These are phyloP conservation scores for Geranium brycei DNA, from an alignment of 345 rosid genomes.

Conservation along the genomic window DNA sequence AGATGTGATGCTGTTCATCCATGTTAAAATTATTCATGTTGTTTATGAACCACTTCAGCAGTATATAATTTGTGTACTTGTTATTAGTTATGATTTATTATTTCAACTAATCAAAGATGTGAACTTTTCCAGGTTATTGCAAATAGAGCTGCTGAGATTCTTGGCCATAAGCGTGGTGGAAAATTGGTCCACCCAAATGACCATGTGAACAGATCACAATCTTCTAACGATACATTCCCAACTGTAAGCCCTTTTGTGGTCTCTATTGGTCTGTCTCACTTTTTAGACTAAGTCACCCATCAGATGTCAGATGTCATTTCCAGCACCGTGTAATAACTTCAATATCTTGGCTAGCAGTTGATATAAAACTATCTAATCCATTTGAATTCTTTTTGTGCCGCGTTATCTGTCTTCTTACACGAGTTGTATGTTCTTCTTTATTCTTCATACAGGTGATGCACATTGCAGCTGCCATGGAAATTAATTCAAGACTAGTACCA, in stretches of 20 bases:
- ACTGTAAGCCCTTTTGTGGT: conserved; percentile 40
- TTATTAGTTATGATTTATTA: background rate
- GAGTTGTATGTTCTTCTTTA: background rate
- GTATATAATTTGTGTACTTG: background rate
- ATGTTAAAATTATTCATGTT: no score
- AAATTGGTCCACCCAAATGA: conserved; percentile 94
- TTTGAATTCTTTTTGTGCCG: no score
- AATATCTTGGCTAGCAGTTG: no score
- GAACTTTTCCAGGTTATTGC: conserved; percentile 61
- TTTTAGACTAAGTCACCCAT: background rate
- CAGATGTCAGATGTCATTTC: background rate
- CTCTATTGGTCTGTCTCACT: background rate
- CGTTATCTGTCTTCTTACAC: background rate
- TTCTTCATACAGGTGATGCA: conserved; percentile 69
- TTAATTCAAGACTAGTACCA: conserved; percentile 74
- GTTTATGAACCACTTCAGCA: background rate
- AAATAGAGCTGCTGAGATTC: conserved; percentile 93
- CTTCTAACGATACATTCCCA: conserved; percentile 94
- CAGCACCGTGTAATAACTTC: no score
- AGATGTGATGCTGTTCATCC: no score
- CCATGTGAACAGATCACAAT: conserved; percentile 90
- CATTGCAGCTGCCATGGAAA: conserved; percentile 86
- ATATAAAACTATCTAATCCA: no score
- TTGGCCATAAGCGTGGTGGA: conserved; percentile 76
- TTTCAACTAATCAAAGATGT: background rate